Base-by-base conservation (phyloP, 2,329 filamentous ascomycete species). In the Neocatenulostroma microsporum region DNA sequence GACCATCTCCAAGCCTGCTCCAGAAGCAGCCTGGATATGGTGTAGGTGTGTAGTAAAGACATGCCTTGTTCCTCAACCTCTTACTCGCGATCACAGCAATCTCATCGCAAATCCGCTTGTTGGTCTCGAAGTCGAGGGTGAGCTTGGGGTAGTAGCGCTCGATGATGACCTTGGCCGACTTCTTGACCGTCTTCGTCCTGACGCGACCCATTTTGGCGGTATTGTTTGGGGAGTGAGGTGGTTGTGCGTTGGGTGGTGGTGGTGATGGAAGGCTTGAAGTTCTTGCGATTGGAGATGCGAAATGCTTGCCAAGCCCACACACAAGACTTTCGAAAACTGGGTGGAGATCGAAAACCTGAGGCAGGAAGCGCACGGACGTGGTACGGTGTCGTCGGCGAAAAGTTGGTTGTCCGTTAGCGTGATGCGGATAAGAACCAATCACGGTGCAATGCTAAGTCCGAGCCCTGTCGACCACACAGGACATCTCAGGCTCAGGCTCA, bases 81-180 rank as follows among this genome's bases (percentile, higher is more conserved):
- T 98, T 98, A 61, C 84, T 93, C 58, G 91, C 86, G 66, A 98
- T 98, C 71, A 98, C 94, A 64, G 91, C 91, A 61, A 98, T 91
- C 75, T 98, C 91, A 87, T 96, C 91, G 76, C 91, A 96, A 63
- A 96, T 93, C 62, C 87, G 79, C 84, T 95, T 95, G 84, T 95
- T 95, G 80, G 85, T 94, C 82, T 98, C 91, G 76, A 98, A 98
- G 77, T 98, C 91, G 64, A 96, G 85, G 52, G 88, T 95, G 68
- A 98, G 78, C 73, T 86, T 87, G 66, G 91, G 91, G 54, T 60
- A 93, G 78, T 91, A 93, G 56, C 84, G 80, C 83, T 95, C 88
- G 73, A 98, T 96, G 76, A 96, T 89, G 79, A 95, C 87, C 84
- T 98, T 98, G 75, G 91, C 88, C 77, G 80, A 82, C 70, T 81